Evolutionary conservation across 179 eudicot species (phyloP).

Genomic region (Vitellaria paradoxa): DNA sequence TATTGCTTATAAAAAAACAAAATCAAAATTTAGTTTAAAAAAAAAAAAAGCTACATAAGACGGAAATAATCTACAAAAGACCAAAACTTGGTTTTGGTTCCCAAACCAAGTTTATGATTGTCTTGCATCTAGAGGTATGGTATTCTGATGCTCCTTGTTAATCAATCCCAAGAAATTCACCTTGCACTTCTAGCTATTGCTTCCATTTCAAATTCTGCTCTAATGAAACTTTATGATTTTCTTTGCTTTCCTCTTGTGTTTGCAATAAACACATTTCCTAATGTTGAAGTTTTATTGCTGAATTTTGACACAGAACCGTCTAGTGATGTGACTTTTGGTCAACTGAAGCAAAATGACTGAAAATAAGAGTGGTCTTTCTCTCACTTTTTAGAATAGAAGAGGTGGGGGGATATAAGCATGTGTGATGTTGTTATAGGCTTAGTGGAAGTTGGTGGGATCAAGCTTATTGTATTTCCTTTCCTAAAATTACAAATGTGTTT

Average conservation of each 20-base stretch:
- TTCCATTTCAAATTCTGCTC: background rate
- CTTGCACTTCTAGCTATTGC: background rate
- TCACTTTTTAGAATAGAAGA: background rate
- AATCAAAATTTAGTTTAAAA: no score
- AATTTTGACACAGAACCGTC: no score
- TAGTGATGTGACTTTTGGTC: no score
- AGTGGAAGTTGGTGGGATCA: slow-evolving; percentile 3
- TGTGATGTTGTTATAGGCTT: background rate
- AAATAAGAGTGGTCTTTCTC: background rate
- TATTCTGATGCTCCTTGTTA: background rate
- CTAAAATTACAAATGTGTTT: background rate
- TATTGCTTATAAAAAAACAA: no score
- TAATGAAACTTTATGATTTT: background rate
- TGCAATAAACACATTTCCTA: background rate
- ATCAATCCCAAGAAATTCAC: background rate
- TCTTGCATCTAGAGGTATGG: background rate
- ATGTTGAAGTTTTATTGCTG: no score
- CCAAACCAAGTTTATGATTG: background rate
- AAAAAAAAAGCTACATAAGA: no score
- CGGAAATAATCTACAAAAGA: background rate
- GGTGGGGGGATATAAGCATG: background rate
- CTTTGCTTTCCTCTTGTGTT: background rate
- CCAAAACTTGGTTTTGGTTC: no score
- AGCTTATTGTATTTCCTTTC: background rate
- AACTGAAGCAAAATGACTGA: no score